phyloP scores from a whole-genome alignment of 2,329 filamentous ascomycete species.

The Fusarium solani-melongenae region DNA sequence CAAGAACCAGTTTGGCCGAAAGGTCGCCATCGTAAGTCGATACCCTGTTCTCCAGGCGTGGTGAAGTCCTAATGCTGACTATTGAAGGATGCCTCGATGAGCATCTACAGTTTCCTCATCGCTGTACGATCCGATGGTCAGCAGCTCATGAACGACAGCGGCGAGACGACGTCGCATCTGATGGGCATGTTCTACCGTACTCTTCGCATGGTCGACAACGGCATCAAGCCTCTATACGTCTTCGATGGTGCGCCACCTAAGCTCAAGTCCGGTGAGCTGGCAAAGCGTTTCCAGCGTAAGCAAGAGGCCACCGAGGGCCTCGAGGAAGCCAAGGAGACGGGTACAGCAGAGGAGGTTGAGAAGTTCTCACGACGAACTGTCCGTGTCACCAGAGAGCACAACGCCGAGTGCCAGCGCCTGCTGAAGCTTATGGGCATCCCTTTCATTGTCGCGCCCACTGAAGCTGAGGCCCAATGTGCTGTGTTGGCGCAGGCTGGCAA shows the following conservation, averaged over 20 bases:
- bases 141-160: constrained; percentile 93
- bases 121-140: constrained; percentile 97
- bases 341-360: constrained; percentile 96
- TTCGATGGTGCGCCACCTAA: constrained; percentile 98
- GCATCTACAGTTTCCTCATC: constrained; percentile 98
- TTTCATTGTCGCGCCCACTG: constrained; percentile 93
- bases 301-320: constrained; percentile 89
- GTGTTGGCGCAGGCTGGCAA: constrained; percentile 89
- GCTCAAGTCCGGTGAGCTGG: constrained; percentile 95
- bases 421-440: constrained; percentile 96
- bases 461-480: constrained; percentile 97
- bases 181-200: constrained; percentile 99
- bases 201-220: constrained; percentile 96
- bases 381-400: constrained; percentile 95
- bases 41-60: no score
- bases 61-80: constrained; percentile 2
- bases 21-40: constrained; percentile 89
- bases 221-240: constrained; percentile 98
- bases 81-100: constrained; percentile 79
- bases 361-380: constrained; percentile 96
- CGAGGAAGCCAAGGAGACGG: constrained; percentile 96
- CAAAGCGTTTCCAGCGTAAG: constrained; percentile 95
- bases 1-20: constrained; percentile 98
- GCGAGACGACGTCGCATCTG: constrained; percentile 96
- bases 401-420: constrained; percentile 90